Percentiles rank a stretch among this genome's conserved stretches.
Evolutionary conservation across 371 early-diverging fungal species (phyloP).

Genomic region (Rhizopus microsporus): DNA sequence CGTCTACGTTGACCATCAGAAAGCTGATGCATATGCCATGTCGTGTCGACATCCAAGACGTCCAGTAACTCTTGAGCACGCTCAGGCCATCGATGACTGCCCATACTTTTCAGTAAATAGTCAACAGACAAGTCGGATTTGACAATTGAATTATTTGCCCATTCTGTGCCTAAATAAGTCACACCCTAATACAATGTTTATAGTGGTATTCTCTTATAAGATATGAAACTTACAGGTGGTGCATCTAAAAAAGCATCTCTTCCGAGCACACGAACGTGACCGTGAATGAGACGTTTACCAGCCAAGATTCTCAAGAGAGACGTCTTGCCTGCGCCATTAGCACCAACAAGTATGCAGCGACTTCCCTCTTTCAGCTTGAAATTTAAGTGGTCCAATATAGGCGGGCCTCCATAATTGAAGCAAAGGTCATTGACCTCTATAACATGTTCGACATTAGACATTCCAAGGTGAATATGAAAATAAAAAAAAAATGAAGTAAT

Average conservation of each 20-base stretch:
- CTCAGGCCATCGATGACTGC: conserved; percentile 66
- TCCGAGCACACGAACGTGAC: conserved; percentile 59
- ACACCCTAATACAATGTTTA: conserved; percentile 46
- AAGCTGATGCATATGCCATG: conserved; percentile 76
- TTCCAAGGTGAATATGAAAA: background rate
- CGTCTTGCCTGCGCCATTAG: conserved; percentile 72
- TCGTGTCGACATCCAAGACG: conserved; percentile 70
- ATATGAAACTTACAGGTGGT: conserved; percentile 30
- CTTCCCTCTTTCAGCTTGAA: conserved; percentile 55
- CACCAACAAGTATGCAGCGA: conserved; percentile 63
- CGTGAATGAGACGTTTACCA: conserved; percentile 69
- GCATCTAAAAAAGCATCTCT: conserved; percentile 69
- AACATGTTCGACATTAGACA: conserved; percentile 18
- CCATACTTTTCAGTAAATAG: conserved; percentile 67
- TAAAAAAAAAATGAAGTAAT: background rate
- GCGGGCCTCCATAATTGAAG: conserved; percentile 64
- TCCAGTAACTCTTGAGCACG: conserved; percentile 61
- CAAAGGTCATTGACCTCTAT: conserved; percentile 46
- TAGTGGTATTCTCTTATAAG: background rate
- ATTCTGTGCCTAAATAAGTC: conserved; percentile 83
- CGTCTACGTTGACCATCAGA: conserved; percentile 73
- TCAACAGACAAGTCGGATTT: conserved; percentile 68
- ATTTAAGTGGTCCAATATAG: conserved; percentile 57
- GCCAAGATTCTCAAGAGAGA: conserved; percentile 68
- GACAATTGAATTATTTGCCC: conserved; percentile 64